A percentile compares a stretch with the other conserved stretches of the same genome.
phyloP scores from a whole-genome alignment of 139 green algal species.

The Trebouxia sp. region DNA sequence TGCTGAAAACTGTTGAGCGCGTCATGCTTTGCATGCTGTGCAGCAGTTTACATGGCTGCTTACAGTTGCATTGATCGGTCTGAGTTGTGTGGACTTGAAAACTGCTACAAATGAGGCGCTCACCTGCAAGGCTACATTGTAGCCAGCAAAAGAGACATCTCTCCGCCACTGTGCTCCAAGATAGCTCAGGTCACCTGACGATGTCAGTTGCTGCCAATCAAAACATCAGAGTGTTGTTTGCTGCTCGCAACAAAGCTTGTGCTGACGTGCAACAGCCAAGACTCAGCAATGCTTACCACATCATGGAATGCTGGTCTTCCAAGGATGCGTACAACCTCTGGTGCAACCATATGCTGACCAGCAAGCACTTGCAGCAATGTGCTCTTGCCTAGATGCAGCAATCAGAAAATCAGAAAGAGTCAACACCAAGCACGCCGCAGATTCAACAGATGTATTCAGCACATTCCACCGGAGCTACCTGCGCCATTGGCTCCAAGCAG shows the following conservation, averaged over 20 bases:
- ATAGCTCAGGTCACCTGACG: constrained; percentile 76
- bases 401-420: too few relatives aligned
- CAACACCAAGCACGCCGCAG: too few relatives aligned
- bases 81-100: too few relatives aligned
- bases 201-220: constrained; percentile 55
- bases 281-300: constrained; percentile 48
- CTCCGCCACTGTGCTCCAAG: constrained; percentile 87
- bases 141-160: constrained; percentile 92
- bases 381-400: constrained; percentile 89
- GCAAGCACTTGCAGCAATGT: constrained; percentile 91
- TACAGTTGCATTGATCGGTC: too few relatives aligned
- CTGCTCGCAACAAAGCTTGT: neutral
- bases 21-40: too few relatives aligned
- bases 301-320: constrained; percentile 93
- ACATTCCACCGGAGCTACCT: constrained; percentile 38
- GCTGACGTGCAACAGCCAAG: constrained; percentile 14
- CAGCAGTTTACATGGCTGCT: too few relatives aligned
- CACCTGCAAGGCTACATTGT: constrained; percentile 76
- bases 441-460: neutral
- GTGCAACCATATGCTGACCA: constrained; percentile 94
- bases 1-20: too few relatives aligned
- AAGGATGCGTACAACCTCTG: constrained; percentile 80
- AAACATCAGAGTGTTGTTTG: neutral
- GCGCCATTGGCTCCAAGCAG: constrained; percentile 94
- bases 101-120: too few relatives aligned